phyloP scores from a whole-genome alignment of 192 early-diverging fungal species.

The Coemansia sp. region DNA sequence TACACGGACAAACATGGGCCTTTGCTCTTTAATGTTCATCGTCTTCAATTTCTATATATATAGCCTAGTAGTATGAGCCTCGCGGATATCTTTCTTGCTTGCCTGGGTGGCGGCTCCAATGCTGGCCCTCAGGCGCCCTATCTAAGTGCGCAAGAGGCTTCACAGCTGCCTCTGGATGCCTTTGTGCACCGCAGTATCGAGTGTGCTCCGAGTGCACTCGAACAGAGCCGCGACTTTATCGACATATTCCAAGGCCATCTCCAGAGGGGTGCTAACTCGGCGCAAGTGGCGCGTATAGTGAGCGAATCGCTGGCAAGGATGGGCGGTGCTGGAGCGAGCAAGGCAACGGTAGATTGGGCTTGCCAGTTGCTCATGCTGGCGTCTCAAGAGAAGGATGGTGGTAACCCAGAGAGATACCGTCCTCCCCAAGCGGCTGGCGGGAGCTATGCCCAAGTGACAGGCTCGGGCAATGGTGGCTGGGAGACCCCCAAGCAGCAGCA shows the following conservation, averaged over 20 bases:
- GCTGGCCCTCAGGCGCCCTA: conserved; percentile 35
- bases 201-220: conserved; percentile 40
- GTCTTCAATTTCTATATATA: neutral
- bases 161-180: conserved; percentile 41
- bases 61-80: conserved; percentile 32
- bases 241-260: conserved; percentile 48
- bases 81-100: conserved; percentile 29
- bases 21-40: neutral
- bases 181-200: conserved; percentile 52
- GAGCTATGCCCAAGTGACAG: conserved; percentile 34
- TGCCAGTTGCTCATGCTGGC: conserved; percentile 33
- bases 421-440: conserved; percentile 22
- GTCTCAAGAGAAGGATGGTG: conserved; percentile 11
- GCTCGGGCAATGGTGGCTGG: conserved; percentile 22
- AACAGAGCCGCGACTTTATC: conserved; percentile 31
- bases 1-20: neutral
- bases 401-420: conserved; percentile 6
- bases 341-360: conserved; percentile 43
- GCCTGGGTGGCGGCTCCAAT: conserved; percentile 22
- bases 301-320: conserved; percentile 32
- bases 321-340: conserved; percentile 34
- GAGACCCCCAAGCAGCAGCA: conserved; percentile 18
- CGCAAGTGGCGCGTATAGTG: conserved; percentile 27
- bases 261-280: conserved; percentile 15
- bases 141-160: conserved; percentile 48